These are phyloP conservation scores for Selaginella moellendorffii DNA, from an alignment of 75 land plant genomes.

Conservation along the genomic window DNA sequence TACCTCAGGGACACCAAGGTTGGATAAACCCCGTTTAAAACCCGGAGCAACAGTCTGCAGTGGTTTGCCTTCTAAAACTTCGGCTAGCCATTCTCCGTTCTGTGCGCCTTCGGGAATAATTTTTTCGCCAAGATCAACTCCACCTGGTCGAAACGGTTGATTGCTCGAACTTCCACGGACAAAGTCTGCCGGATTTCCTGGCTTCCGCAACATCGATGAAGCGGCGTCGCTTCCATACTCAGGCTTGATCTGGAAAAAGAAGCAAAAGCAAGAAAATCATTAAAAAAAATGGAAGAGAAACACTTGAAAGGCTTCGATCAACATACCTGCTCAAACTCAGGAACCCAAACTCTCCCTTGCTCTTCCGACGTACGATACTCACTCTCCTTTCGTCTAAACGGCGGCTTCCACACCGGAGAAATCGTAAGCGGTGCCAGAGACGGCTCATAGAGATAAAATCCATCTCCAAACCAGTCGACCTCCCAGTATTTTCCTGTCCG, in stretches of 20 bases:
- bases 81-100: constrained; percentile 71
- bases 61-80: constrained; percentile 53
- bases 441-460: constrained; percentile 39
- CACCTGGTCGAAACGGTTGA: constrained; percentile 92
- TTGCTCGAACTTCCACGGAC: constrained; percentile 75
- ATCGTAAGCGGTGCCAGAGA: constrained; percentile 44
- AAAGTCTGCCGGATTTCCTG: constrained; percentile 80
- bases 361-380: neutral
- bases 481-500: constrained; percentile 77
- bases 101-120: constrained; percentile 40
- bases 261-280: neutral
- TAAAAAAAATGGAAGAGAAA: neutral
- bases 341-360: constrained; percentile 22
- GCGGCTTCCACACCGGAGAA: constrained; percentile 77
- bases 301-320: neutral
- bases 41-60: constrained; percentile 58
- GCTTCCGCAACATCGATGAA: constrained; percentile 46
- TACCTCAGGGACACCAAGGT: constrained; percentile 72
- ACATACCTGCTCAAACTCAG: constrained; percentile 25
- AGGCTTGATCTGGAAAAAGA: constrained; percentile 10
- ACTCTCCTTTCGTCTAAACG: constrained; percentile 48
- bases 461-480: constrained; percentile 86
- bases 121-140: constrained; percentile 46
- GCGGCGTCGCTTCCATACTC: constrained; percentile 25
- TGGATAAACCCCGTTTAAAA: constrained; percentile 63